These are phyloP conservation scores for Suillus sp. DNA, from an alignment of 768 basidiomycete species.

Conservation along the genomic window DNA sequence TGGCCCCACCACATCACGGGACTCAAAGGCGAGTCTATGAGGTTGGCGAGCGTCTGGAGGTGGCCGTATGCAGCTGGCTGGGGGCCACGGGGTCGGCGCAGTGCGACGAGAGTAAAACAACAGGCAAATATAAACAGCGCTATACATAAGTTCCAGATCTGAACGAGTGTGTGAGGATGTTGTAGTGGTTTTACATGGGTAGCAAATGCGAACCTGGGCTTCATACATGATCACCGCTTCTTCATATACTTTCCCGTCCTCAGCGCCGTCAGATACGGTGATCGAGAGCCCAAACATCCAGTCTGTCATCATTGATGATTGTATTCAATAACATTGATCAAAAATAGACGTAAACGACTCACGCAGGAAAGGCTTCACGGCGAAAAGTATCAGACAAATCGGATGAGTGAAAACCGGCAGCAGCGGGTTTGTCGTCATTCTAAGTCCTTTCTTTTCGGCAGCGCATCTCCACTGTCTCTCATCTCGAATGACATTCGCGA, in stretches of 20 bases:
- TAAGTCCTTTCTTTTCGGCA: constrained; percentile 19
- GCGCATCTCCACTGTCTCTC: constrained; percentile 16
- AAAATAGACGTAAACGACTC: constrained; percentile 10
- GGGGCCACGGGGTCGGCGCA: constrained; percentile 22
- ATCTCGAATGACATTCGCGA: constrained; percentile 11
- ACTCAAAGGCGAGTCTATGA: constrained; percentile 31
- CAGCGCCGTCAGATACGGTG: too few species aligned
- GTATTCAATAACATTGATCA: background rate
- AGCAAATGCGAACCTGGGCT: constrained; percentile 21
- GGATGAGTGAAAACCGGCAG: constrained; percentile 23
- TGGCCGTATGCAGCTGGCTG: constrained; percentile 38
- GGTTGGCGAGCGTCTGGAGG: constrained; percentile 35
- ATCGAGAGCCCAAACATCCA: too few species aligned
- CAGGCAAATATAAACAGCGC: background rate
- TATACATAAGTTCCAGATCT: constrained; percentile 22
- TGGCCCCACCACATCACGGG: constrained; percentile 34
- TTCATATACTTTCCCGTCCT: too few species aligned
- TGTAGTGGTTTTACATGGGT: background rate
- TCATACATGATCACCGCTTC: too few species aligned
- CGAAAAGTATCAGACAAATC: constrained; percentile 21
- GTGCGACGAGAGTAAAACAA: constrained; percentile 17
- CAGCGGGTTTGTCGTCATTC: constrained; percentile 23
- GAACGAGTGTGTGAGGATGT: background rate
- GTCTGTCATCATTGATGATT: too few species aligned
- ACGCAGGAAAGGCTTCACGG: constrained; percentile 31